Conservation (phyloP, 768 basidiomycete species). For the Russula vinacea region DNA sequence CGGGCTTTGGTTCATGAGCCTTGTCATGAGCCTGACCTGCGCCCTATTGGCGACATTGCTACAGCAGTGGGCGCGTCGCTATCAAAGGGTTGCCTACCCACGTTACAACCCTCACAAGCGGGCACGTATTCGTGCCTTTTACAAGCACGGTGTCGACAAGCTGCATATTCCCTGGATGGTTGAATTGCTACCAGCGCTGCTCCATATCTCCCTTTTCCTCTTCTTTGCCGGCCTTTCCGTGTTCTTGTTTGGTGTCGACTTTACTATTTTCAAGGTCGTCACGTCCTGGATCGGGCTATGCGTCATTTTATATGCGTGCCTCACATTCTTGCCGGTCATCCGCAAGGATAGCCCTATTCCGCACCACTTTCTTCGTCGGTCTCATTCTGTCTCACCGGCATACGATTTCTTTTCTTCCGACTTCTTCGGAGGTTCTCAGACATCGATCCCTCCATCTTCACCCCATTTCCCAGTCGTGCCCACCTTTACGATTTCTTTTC, state of each 20-base stretch:
- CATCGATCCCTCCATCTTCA: too few species aligned
- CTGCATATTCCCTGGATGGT: slow-evolving; percentile 44
- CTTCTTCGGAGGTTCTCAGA: background rate
- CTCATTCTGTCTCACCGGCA: slow-evolving; percentile 2
- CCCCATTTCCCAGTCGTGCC: too few species aligned
- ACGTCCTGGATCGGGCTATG: slow-evolving; percentile 18
- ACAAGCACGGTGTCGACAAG: slow-evolving; percentile 39
- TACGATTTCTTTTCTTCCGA: background rate
- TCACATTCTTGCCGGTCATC: slow-evolving; percentile 19
- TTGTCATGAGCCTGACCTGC: slow-evolving; percentile 42
- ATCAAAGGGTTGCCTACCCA: slow-evolving; percentile 34
- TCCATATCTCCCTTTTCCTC: slow-evolving; percentile 50
- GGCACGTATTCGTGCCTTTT: slow-evolving; percentile 43
- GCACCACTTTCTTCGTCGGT: slow-evolving; percentile 1
- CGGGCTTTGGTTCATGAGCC: slow-evolving; percentile 42
- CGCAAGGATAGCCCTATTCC: slow-evolving; percentile 14
- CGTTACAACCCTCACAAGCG: slow-evolving; percentile 36
- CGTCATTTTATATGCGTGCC: slow-evolving; percentile 24
- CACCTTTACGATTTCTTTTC: background rate
- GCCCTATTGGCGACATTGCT: slow-evolving; percentile 47
- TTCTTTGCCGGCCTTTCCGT: slow-evolving; percentile 50
- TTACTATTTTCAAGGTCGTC: slow-evolving; percentile 19
- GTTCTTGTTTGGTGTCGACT: slow-evolving; percentile 40
- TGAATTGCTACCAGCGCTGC: slow-evolving; percentile 44
- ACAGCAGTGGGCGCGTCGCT: slow-evolving; percentile 49